Base-by-base conservation (phyloP, 345 rosid genomes). In the Ceriops tagal region DNA sequence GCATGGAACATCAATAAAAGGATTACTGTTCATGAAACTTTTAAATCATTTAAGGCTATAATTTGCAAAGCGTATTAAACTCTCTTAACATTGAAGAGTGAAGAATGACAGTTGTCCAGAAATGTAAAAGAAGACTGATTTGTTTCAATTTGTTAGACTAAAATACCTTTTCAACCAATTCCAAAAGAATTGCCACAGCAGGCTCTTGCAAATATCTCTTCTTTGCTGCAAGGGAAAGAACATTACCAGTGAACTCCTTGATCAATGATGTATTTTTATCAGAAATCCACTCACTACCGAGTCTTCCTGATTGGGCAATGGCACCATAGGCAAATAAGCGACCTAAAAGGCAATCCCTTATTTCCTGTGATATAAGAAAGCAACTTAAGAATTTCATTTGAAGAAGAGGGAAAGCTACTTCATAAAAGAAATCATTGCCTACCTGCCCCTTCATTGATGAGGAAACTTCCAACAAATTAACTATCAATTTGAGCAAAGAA, bases 381-480 rank as follows among this genome's bases (percentile, higher is more conserved):
- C 32, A 22, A 43, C 62, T 69, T 65, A 35, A 66, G 34, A 47
- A 37, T 52, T 61, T 62, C 18, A 26, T 39, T 27, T 55, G 1
- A 15, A 60, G 22, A 46, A 65, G 34, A 70, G 26, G 24, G 59
- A 10, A 71, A 56, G 39, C 63, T 1, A 16, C 53, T 27, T 53
- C 46, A 66, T 30, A 55, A n/a, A 22, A 28, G 10, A 75, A 27
- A 62, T 52, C 34, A 39, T 66, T 69, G 73, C 89, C 53, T 74
- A 92, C 99, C 88, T 90, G 97, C 43, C 99, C 98, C 86, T 83
- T 96, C 98, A 87, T 89, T 8, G 98, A 86, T 7, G 99, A 85
- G 66, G 97, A 86, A 62, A 89, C 87, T 68, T 92, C 97, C 65
- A 95, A 78, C 31, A 84, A 71, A 66, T 88, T 80, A 73, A 74